Percentiles rank a stretch among this genome's conserved stretches.
Evolutionary conservation across 768 basidiomycete species (phyloP).

Genomic region (Psilocybe tampanensis): DNA sequence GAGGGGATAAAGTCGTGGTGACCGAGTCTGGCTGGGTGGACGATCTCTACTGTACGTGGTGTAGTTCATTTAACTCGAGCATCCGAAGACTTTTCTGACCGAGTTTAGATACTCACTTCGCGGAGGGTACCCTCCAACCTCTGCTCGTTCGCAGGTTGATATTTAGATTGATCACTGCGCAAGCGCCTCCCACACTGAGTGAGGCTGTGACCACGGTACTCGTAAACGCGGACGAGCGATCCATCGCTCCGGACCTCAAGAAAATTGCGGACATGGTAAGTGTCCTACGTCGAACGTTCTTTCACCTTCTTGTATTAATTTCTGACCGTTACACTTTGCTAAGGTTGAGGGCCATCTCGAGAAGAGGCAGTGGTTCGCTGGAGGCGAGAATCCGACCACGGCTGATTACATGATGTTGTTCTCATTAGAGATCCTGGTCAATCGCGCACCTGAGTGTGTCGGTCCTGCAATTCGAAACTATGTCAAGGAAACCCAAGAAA

Average conservation of each 20-base stretch:
- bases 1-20: constrained; percentile 27
- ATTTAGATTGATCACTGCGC: constrained; percentile 28
- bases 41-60: constrained; percentile 37
- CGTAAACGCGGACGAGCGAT: constrained; percentile 19
- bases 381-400: constrained; percentile 15
- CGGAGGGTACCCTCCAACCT: constrained; percentile 45
- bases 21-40: constrained; percentile 30
- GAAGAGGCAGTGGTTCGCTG: constrained; percentile 16
- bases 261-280: constrained; percentile 28
- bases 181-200: constrained; percentile 36
- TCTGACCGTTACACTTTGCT: neutral
- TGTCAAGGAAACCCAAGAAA: constrained; percentile 21
- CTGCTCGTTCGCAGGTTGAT: constrained; percentile 35
- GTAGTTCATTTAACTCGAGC: neutral
- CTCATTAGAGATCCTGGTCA: constrained; percentile 22
- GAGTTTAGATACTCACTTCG: constrained; percentile 42
- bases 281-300: neutral
- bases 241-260: constrained; percentile 29
- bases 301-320: neutral
- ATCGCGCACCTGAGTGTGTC: constrained; percentile 13
- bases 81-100: too few species aligned
- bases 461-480: constrained; percentile 23
- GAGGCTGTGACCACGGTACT: constrained; percentile 33
- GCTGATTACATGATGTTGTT: constrained; percentile 30
- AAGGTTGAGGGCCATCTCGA: constrained; percentile 21